phyloP scores from a whole-genome alignment of 306 rosid species.

The Canavalia gladiata region DNA sequence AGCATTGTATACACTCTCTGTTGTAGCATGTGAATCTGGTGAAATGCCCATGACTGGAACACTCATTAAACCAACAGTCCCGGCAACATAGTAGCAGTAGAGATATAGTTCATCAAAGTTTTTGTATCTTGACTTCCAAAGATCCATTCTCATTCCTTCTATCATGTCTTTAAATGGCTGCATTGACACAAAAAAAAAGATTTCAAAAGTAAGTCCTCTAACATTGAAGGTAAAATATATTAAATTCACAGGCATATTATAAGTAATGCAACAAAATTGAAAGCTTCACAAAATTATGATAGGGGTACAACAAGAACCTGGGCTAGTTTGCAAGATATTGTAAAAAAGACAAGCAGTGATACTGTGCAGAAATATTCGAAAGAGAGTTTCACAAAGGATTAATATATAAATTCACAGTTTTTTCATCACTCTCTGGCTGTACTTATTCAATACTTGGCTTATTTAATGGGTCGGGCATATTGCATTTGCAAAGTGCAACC shows the following conservation, averaged over 20 bases:
- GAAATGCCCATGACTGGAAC: constrained; percentile 75
- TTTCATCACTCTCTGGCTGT: constrained; percentile 3
- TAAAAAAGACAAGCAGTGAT: not conserved
- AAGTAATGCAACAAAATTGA: constrained; percentile 12
- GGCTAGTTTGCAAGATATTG: constrained; percentile 5
- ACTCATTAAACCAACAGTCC: constrained; percentile 72
- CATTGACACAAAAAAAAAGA: constrained; percentile 28
- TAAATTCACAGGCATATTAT: constrained; percentile 20
- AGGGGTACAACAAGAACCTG: constrained; percentile 20
- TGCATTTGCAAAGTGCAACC: not conserved
- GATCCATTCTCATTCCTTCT: constrained; percentile 73
- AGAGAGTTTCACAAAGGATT: not conserved
- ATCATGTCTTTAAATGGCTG: constrained; percentile 73
- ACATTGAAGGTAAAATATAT: constrained; percentile 1
- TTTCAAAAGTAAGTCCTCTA: constrained; percentile 8
- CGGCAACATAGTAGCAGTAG: constrained; percentile 72
- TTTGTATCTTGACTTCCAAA: constrained; percentile 62
- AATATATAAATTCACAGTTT: not conserved
- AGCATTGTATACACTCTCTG: constrained; percentile 68
- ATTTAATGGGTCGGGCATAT: not conserved
- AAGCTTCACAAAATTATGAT: constrained; percentile 23
- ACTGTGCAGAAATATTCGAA: not conserved
- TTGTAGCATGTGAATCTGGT: constrained; percentile 55
- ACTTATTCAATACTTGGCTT: constrained; percentile 1
- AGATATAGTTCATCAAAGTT: constrained; percentile 68